Conservation (phyloP, 2,329 filamentous ascomycete species). For the Phyllosticta capitalensis region DNA sequence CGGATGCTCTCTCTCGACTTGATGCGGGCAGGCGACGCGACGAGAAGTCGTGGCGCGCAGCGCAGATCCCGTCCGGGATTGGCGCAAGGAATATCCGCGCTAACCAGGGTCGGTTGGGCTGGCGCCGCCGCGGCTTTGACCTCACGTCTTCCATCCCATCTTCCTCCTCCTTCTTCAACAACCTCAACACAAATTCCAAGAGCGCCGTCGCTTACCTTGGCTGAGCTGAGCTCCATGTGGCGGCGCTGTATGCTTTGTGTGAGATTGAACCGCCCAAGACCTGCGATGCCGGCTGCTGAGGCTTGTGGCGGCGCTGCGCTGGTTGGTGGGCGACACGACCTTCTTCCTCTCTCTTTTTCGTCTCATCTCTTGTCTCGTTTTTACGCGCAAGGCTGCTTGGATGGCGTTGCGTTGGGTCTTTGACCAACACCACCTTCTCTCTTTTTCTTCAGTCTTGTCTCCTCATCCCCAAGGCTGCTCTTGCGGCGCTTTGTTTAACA, state of each 20-base stretch:
- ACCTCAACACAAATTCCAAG: constrained; percentile 3
- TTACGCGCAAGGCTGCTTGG: too few species aligned
- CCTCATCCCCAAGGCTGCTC: neutral
- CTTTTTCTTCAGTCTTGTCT: neutral
- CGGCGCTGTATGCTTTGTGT: constrained; percentile 3
- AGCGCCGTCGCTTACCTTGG: neutral
- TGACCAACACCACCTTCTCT: neutral
- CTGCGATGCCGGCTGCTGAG: too few species aligned
- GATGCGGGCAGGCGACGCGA: constrained; percentile 1
- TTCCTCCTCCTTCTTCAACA: neutral
- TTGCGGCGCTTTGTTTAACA: neutral
- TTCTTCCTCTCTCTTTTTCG: too few species aligned
- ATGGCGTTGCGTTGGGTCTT: too few species aligned
- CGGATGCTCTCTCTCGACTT: neutral
- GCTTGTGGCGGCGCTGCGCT: too few species aligned
- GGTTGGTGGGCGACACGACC: too few species aligned
- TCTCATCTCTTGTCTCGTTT: too few species aligned
- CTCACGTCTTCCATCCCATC: neutral
- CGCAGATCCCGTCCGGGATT: constrained; percentile 7
- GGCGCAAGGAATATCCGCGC: neutral
- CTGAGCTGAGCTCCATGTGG: neutral
- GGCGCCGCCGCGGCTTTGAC: neutral
- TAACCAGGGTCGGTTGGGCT: neutral
- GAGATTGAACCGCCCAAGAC: neutral
- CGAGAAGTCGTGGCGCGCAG: constrained; percentile 1